phyloP scores from a whole-genome alignment of 352 stramenopile species.

The Phytopythium mirpurense region DNA sequence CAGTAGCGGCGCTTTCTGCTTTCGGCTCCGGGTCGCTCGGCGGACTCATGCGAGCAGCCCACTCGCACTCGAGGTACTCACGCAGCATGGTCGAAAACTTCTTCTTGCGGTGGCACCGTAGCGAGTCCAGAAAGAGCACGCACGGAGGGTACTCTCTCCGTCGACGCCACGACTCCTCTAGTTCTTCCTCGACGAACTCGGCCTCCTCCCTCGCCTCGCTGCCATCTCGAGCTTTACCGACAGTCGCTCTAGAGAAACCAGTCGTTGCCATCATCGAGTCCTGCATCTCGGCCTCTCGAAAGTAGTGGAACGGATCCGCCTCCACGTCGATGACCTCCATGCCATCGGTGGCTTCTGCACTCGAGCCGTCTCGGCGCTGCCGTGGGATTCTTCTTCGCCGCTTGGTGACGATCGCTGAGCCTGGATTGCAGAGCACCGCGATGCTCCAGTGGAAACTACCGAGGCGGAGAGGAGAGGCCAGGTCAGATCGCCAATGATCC shows the following conservation, averaged over 20 bases:
- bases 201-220: not conserved
- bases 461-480: too few species aligned
- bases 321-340: constrained; percentile 32
- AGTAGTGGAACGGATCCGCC: constrained; percentile 15
- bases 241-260: not conserved
- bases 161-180: constrained; percentile 27
- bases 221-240: not conserved
- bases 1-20: not conserved
- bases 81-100: constrained; percentile 78
- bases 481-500: too few species aligned
- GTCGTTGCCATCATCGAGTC: not conserved
- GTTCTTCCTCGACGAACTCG: constrained; percentile 32
- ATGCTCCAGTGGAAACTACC: constrained; percentile 90
- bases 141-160: constrained; percentile 51
- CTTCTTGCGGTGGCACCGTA: constrained; percentile 91
- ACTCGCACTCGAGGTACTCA: constrained; percentile 88
- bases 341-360: not conserved
- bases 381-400: constrained; percentile 18
- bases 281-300: constrained; percentile 11
- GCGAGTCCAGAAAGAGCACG: constrained; percentile 93
- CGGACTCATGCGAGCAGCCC: constrained; percentile 20
- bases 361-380: not conserved
- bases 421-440: constrained; percentile 81
- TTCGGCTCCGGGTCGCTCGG: constrained; percentile 6
- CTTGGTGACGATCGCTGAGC: constrained; percentile 55